Conservation (phyloP, 106 monocot genomes). For the Chionographis japonica region DNA sequence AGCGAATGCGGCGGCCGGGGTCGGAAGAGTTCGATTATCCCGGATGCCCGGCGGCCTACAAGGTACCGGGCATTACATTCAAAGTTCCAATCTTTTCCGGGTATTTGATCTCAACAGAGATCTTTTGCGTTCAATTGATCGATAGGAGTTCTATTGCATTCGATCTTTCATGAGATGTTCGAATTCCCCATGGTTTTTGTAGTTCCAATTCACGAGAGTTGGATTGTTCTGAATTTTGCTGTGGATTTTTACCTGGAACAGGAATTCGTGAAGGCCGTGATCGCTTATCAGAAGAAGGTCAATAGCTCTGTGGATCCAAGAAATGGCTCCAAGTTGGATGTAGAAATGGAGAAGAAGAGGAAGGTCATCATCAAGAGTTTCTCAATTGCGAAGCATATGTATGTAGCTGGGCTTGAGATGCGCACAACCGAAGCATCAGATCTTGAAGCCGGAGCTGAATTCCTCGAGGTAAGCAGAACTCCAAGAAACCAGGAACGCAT, state of each 20-base stretch:
- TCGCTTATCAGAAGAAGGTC: slow-evolving; percentile 75
- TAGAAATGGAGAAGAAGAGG: slow-evolving; percentile 74
- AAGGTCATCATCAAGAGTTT: slow-evolving; percentile 63
- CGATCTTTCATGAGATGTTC: too few species aligned
- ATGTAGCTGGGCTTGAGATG: slow-evolving; percentile 19
- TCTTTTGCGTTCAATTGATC: too few species aligned
- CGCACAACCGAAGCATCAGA: slow-evolving; percentile 24
- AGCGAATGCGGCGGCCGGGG: slow-evolving; percentile 57
- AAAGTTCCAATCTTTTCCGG: too few species aligned
- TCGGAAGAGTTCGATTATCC: slow-evolving; percentile 86
- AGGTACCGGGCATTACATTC: slow-evolving; percentile 25
- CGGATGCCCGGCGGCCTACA: slow-evolving; percentile 78
- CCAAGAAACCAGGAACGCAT: too few species aligned
- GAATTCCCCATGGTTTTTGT: too few species aligned
- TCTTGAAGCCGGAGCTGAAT: slow-evolving; percentile 66
- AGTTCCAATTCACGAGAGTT: too few species aligned
- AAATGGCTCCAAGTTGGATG: slow-evolving; percentile 16
- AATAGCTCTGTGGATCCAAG: slow-evolving; percentile 17
- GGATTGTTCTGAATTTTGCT: too few species aligned
- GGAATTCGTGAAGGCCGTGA: slow-evolving; percentile 88
- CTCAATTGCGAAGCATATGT: slow-evolving; percentile 60
- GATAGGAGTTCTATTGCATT: too few species aligned
- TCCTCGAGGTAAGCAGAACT: slow-evolving; percentile 22
- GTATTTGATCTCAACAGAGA: too few species aligned
- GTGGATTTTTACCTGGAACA: not conserved